phyloP scores from a whole-genome alignment of 2,329 filamentous ascomycete species.

The Xylariaceae sp. region DNA sequence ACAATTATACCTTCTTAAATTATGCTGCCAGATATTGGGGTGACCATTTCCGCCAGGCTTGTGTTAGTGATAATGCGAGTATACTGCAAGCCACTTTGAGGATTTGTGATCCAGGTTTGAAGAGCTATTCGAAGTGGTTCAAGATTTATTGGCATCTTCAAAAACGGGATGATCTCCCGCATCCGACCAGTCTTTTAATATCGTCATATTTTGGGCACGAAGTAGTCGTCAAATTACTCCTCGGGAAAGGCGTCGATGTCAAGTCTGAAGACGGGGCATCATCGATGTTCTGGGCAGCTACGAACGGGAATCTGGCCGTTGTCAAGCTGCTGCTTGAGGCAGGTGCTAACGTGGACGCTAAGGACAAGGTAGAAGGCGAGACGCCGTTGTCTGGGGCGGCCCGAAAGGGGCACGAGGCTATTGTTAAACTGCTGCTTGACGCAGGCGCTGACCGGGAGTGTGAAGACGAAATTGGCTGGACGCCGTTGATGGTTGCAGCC shows the following conservation, averaged over 20 bases:
- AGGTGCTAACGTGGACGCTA: too few species aligned
- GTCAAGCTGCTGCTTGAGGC: too few species aligned
- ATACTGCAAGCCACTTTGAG: background rate
- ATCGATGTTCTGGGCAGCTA: too few species aligned
- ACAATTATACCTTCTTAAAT: background rate
- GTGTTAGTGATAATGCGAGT: background rate
- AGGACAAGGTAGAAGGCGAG: too few species aligned
- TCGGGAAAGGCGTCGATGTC: too few species aligned
- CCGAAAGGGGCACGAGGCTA: too few species aligned
- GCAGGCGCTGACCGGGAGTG: background rate
- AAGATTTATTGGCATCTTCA: background rate
- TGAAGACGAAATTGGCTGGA: too few species aligned
- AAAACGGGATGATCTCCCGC: too few species aligned
- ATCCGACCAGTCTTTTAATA: background rate
- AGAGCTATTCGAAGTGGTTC: background rate
- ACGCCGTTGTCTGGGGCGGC: too few species aligned
- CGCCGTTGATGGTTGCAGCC: too few species aligned
- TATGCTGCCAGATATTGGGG: conserved; percentile 7
- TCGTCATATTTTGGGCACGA: conserved; percentile 1
- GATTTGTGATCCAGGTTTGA: conserved; percentile 2
- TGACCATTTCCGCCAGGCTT: conserved; percentile 8
- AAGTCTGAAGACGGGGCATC: too few species aligned
- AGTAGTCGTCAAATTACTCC: background rate
- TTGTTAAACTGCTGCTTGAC: background rate
- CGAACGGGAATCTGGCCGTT: too few species aligned